Base-by-base conservation (phyloP, 805 yeast species). In the Saccharomycopsis malanga region DNA sequence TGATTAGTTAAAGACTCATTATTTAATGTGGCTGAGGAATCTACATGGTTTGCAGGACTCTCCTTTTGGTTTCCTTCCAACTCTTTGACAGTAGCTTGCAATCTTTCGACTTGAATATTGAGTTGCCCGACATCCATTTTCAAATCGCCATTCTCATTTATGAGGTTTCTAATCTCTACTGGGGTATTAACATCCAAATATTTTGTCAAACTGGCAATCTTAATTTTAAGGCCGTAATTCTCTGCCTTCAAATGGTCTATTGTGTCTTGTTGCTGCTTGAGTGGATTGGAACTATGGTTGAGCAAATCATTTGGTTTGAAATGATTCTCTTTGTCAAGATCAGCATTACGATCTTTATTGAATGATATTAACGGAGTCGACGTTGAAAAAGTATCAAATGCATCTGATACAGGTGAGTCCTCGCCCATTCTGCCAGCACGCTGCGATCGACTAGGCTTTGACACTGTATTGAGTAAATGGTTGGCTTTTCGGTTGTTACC, bases 181-280 rank as follows among this genome's bases (percentile, higher is more conserved):
- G 54, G 48, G 5, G 44, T 39, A 22, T 42, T 42, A 3, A 32
- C 25, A 24, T 50, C 52, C 36, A 69, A 58, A 43, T 62, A 68
- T 54, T 65, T 62, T 4, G 67, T 65, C 25, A 70, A 58, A 3
- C 71, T 67, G 2, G 72, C 69, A 34, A 71, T 60, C 49, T 70
- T 69, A 30, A 71, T 62, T 52, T 70, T 72, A 53, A 72, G 59
- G 45, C 68, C 68, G 53, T 67, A 69, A 50, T 72, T 72, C 34
- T 72, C 76, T 9, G 66, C 61, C 46, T 66, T 61, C 27, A 72
- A 60, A 48, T 59, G 58, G 15, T 61, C 53, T 9, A 59, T 50
- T 36, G 59, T 50, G 37, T 58, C 57, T 45, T 61, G 59, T 51
- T 62, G 65, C 32, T 56, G 62, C 38, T 53, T 58, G 14, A 62